Percentiles rank a stretch among this genome's conserved stretches.
Evolutionary conservation across 176 grass and related monocot species (phyloP).

Genomic region (Rhynchospora pubera): DNA sequence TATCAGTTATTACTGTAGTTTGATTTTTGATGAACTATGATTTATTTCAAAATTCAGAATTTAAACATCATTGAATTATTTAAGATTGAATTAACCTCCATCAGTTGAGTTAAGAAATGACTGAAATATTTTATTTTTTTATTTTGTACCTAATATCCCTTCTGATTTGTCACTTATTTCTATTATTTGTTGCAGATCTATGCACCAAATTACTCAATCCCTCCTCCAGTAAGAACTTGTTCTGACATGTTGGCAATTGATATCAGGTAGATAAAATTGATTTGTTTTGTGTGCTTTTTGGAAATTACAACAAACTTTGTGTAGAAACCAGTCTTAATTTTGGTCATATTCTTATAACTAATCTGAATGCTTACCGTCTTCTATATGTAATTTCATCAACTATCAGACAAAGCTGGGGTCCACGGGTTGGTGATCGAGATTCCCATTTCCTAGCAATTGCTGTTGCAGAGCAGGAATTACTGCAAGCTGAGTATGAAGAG

Average conservation of each 20-base stretch:
- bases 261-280: constrained; percentile 49
- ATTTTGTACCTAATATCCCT: neutral
- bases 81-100: neutral
- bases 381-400: neutral
- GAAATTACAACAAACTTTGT: neutral
- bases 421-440: constrained; percentile 60
- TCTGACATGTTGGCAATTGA: constrained; percentile 71
- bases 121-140: neutral
- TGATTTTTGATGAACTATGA: neutral
- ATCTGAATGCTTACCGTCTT: neutral
- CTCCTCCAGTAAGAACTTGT: constrained; percentile 47
- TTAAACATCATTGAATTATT: neutral
- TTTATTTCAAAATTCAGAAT: neutral
- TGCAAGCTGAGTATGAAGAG: constrained; percentile 78
- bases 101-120: neutral
- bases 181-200: constrained; percentile 56
- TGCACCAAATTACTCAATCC: constrained; percentile 60
- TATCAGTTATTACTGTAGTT: neutral
- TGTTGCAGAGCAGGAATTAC: constrained; percentile 78
- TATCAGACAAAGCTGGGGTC: constrained; percentile 64
- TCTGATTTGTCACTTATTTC: neutral
- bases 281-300: neutral
- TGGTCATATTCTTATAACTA: neutral
- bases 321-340: neutral
- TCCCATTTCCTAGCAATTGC: constrained; percentile 87